Evolutionary conservation across 2,329 filamentous ascomycete genomes (phyloP).

Genomic region (Neoscytalidium dimidiatum): DNA sequence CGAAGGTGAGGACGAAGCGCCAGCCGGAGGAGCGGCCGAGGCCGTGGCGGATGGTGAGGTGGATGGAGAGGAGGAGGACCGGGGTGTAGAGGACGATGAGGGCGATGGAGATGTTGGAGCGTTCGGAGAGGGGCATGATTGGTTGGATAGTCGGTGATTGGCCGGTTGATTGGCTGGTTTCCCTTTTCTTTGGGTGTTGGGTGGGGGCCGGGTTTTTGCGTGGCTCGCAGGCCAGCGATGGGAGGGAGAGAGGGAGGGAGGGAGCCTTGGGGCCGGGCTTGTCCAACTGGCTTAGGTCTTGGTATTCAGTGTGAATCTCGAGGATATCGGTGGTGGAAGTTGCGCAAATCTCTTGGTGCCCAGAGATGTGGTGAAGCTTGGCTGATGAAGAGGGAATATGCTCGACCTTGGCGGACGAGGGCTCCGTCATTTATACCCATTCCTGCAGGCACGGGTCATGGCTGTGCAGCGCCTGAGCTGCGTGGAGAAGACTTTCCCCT

Average conservation of each 20-base stretch:
- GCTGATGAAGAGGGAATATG: background rate
- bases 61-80: background rate
- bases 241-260: background rate
- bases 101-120: constrained; percentile 8
- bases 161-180: background rate
- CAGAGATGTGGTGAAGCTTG: background rate
- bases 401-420: background rate
- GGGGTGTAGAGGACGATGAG: constrained; percentile 13
- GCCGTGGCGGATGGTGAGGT: constrained; percentile 16
- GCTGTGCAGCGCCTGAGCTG: background rate
- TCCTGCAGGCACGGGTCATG: background rate
- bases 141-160: no score
- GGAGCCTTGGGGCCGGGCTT: no score
- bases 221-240: background rate
- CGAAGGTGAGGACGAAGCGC: constrained; percentile 16
- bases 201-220: background rate
- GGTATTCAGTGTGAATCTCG: no score
- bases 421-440: background rate
- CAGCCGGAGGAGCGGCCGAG: constrained; percentile 5
- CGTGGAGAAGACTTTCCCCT: no score
- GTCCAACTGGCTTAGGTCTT: no score
- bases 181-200: background rate
- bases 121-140: background rate
- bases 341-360: background rate
- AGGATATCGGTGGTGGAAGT: background rate